Evolutionary conservation across 805 yeast species (phyloP), one percentile per base, ranked within the genome.

Genomic region (Saccharomycopsis sp.): DNA sequence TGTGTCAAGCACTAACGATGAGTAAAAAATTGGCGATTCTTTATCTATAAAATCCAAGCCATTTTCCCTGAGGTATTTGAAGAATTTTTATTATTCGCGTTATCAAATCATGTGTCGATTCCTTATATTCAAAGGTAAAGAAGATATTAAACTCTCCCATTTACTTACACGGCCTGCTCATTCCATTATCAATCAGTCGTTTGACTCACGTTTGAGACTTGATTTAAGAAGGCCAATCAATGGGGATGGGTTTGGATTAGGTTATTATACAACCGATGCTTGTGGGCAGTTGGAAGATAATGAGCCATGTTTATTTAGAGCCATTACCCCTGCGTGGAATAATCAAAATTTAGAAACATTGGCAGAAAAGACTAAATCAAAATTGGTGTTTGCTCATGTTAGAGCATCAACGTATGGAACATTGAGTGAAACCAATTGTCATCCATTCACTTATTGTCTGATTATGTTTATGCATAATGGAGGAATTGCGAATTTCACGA

Each of bases 401-500:
- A 64, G 98, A 50, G 97, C 98, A 0, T 85, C 95, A 0, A 93
- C 98, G 0, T 86, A 94, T 51, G 98, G 98, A 38, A 94, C 85
- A 1, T 65, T 93, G 22, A 75, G 95, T 8, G 98, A 93, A 59
- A 90, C 97, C 0, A 93, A 93, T 62, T 93, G 98, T 63, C 98
- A 93, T 61, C 98, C 98, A 0, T 93, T 93, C 63, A 79, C 84
- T 2, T 88, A 77, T 59, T 90, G 89, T 51, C 79, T 79, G 41
- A 66, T 90, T 39, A 84, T 90, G 83, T 93, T 93, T 60, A 93
- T 93, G 98, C 98, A 93, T 63, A 93, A 93, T 63, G 98, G 98
- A 24, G 93, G 86, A 0, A 77, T 93, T 20, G 71, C 89, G 8
- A 77, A 77, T 48, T 93, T 90, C 60, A 61, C 68, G 43, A 64